Evolutionary conservation across 106 monocot species (phyloP).

Genomic region (Platanthera zijinensis): DNA sequence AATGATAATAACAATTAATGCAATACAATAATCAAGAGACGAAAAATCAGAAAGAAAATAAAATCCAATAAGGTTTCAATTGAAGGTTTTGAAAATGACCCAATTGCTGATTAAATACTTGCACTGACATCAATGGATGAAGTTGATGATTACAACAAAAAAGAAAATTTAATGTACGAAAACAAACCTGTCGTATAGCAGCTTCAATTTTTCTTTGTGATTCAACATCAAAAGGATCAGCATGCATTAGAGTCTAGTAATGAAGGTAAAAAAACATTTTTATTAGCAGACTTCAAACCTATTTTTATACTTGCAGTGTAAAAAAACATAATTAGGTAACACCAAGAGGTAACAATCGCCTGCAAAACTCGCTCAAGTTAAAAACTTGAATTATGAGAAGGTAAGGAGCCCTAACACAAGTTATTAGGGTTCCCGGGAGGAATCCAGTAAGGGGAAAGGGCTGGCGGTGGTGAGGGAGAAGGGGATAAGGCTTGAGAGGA

Average conservation of each 20-base stretch:
- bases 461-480: too few relatives aligned
- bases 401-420: background rate
- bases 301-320: background rate
- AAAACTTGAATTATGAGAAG: background rate
- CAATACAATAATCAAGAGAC: background rate
- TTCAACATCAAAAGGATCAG: constrained; percentile 97
- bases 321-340: background rate
- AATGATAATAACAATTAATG: background rate
- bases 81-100: background rate
- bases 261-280: background rate
- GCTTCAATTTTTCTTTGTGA: constrained; percentile 83
- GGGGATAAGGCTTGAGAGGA: too few relatives aligned
- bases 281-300: background rate
- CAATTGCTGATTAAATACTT: background rate
- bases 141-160: background rate
- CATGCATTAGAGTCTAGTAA: constrained; percentile 78
- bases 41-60: background rate
- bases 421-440: too few relatives aligned
- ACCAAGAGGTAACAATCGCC: background rate
- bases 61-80: background rate
- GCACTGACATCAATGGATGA: background rate
- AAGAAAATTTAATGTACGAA: background rate
- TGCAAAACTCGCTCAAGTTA: background rate
- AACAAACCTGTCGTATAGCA: constrained; percentile 71
- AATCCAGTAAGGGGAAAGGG: too few relatives aligned